Base-by-base conservation (phyloP, 2,329 filamentous ascomycete species). In the Ustilaginoidea virens region DNA sequence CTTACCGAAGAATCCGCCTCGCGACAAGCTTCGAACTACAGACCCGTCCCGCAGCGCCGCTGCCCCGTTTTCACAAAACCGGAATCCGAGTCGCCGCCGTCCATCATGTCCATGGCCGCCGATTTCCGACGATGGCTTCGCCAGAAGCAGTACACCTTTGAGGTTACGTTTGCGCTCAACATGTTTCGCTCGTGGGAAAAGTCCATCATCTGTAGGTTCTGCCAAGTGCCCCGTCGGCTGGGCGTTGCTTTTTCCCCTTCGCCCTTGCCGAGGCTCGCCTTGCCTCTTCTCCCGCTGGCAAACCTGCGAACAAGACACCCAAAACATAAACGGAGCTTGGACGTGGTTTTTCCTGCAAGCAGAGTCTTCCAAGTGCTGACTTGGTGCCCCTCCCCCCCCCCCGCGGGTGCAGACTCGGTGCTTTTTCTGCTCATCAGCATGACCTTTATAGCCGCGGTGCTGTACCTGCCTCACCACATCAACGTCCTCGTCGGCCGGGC, bases 121-220 rank as follows among this genome's bases (percentile, higher is more conserved):
- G 33, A 35, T 18, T 65, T 92, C 44, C 69, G 81, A 39, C 75
- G 77, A 53, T 94, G 86, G 83, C 66, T 96, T 41, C 76, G 85
- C 56, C 72, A 86, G 55, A 98, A 98, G 68, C 76, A 86, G 52
- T 94, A 96, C 64, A 90, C 96, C 63, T 85, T 96, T 52, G 90
- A 98, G 61, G 87, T 96, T 52, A 94, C 87, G 9, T 90, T 92
- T 56, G 79, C 80, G 36, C 70, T 96, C 16, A 96, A 98, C 66
- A 96, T 98, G 80, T 78, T 94, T 44, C 94, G 86, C 21, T 80
- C 85, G 2, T 85, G 80, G 29, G 90, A 98, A 63, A 93, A 93
- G 55, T 87, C 93, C 57, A 77, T 93, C 45, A 92, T 96, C 59
- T 96, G 90, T 96, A 69, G 33, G 83, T 56, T 5, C 86, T 90